Evolutionary conservation across 345 rosid genomes (phyloP).

Genomic region (Hibiscus trionum): DNA sequence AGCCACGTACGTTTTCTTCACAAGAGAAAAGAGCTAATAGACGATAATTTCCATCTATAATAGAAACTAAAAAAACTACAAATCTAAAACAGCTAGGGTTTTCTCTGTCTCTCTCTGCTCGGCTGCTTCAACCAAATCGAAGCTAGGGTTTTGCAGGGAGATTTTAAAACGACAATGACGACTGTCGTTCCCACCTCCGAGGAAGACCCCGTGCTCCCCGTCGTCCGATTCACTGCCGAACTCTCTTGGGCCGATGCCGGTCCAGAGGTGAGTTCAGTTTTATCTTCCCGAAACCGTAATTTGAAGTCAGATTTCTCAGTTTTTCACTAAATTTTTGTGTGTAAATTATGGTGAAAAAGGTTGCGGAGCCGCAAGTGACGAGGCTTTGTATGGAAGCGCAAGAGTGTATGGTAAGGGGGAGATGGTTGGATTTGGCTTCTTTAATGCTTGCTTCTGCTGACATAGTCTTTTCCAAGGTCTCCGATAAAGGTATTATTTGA

Average conservation of each 20-base stretch:
- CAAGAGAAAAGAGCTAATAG: neutral
- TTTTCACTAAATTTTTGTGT: neutral
- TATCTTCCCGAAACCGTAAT: neutral
- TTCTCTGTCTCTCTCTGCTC: neutral
- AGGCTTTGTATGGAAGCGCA: slow-evolving; percentile 79
- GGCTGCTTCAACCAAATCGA: neutral
- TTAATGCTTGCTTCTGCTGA: slow-evolving; percentile 90
- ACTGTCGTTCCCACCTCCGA: slow-evolving; percentile 91
- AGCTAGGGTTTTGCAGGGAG: slow-evolving; percentile 17
- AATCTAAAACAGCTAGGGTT: no score
- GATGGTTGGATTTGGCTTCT: slow-evolving; percentile 76
- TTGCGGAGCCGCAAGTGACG: slow-evolving; percentile 63
- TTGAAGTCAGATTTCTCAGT: neutral
- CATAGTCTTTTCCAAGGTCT: slow-evolving; percentile 69
- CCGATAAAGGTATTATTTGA: slow-evolving; percentile 68
- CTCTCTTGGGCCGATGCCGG: slow-evolving; percentile 99
- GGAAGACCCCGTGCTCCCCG: slow-evolving; percentile 80
- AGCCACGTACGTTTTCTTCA: no score
- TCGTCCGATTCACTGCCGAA: slow-evolving; percentile 85
- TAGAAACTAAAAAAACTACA: no score
- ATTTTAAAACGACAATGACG: slow-evolving; percentile 38
- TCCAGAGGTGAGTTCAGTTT: slow-evolving; percentile 51
- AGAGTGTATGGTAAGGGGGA: slow-evolving; percentile 46
- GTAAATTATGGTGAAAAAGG: slow-evolving; percentile 26
- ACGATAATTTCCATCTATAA: neutral